These are phyloP conservation scores for Saturnispora silvae DNA, from an alignment of 805 yeast genomes.

Conservation along the genomic window DNA sequence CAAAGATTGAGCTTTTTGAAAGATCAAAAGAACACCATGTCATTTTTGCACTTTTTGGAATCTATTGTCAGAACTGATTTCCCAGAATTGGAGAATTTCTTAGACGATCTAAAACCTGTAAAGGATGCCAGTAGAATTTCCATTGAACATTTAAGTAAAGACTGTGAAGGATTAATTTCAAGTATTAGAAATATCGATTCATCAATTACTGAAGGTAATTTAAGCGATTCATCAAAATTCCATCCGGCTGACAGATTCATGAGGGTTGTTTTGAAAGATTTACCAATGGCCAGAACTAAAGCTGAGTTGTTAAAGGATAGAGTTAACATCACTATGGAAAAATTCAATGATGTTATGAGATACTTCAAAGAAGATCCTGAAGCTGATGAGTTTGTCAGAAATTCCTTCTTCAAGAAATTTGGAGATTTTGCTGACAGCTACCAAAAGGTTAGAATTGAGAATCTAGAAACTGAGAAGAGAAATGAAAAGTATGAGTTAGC, in stretches of 20 bases:
- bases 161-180: slow-evolving; percentile 53
- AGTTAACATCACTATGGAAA: slow-evolving; percentile 47
- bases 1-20: slow-evolving; percentile 85
- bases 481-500: slow-evolving; percentile 45
- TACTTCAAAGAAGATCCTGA: slow-evolving; percentile 83
- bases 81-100: slow-evolving; percentile 66
- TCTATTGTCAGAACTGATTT: slow-evolving; percentile 73
- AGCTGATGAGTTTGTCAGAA: slow-evolving; percentile 51
- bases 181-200: slow-evolving; percentile 59
- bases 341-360: slow-evolving; percentile 63
- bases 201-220: slow-evolving; percentile 71
- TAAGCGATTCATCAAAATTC: slow-evolving; percentile 65
- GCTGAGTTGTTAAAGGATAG: slow-evolving; percentile 56
- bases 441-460: slow-evolving; percentile 70
- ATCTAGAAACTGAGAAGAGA: slow-evolving; percentile 73
- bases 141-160: slow-evolving; percentile 69
- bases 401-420: slow-evolving; percentile 68
- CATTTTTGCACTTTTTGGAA: slow-evolving; percentile 88
- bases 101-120: slow-evolving; percentile 58
- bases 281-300: slow-evolving; percentile 70
- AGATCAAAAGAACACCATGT: slow-evolving; percentile 77
- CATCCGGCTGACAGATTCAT: slow-evolving; percentile 80
- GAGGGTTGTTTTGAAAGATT: slow-evolving; percentile 45
- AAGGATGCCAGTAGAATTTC: slow-evolving; percentile 59
- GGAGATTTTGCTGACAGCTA: slow-evolving; percentile 71